Base-by-base conservation (phyloP, 1,284 basidiomycete genomes). In the Cystobasidium slooffiae region DNA sequence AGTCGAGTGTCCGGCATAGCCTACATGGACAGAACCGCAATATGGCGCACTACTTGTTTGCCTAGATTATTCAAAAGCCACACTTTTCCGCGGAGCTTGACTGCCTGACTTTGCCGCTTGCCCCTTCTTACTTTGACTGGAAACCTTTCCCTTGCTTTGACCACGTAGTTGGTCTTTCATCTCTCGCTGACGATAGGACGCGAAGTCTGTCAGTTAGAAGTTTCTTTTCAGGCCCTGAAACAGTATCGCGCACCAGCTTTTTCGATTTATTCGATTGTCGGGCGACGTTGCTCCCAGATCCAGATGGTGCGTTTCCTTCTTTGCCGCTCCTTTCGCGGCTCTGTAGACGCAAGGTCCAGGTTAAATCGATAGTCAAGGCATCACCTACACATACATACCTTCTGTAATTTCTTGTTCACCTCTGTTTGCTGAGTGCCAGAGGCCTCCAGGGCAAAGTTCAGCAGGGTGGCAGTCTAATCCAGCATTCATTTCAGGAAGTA, bases 351-450 rank as follows among this genome's bases (percentile, higher is more conserved):
- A 12, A n/a, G 9, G 20, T 16, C 43, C 14, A 59, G 39, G 6
- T 31, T 37, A 56, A 2, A 31, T 10, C 24, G 39, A 31, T 6
- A 9, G 53, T 31, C 10, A 1, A 31, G 31, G 31, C 5, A 1
- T 5, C 31, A 31, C 31, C 31, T 31, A 31, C 31, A 31, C 31
- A 31, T 31, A n/a, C 37, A n/a, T 9, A 64, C 62, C 44, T 64
- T 64, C 20, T 64, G 43, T 18, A 64, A 43, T 44, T 64, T 64
- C 18, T 64, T 44, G 22, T 37, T 16, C 18, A 64, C 62, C 24
- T 47, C 62, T 24, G 39, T 44, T 24, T 64, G 46, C 37, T 64
- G 62, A 44, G 62, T 44, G 7, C 62, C 62, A 18, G 62, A 64
- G 6, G 62, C 62, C 31, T 47, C 37, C 20, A 49, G 16, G 7